Percentiles rank a stretch among this genome's conserved stretches.
phyloP scores from a whole-genome alignment of 371 early-diverging fungal genomes.

The Rhizomucor miehei region DNA sequence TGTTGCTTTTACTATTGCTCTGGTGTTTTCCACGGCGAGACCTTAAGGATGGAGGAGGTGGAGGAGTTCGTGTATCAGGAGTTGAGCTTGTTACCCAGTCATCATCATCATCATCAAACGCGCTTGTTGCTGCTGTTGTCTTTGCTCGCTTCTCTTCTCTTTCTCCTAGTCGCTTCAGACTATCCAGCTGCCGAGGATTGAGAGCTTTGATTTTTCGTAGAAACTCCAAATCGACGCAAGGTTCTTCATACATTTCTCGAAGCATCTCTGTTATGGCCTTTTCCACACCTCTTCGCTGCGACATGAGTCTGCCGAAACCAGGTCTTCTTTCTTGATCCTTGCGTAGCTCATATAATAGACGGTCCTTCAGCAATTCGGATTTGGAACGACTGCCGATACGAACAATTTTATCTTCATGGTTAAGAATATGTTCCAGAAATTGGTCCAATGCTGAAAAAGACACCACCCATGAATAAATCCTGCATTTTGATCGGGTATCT shows the following conservation, averaged over 20 bases:
- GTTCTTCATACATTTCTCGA: conserved; percentile 47
- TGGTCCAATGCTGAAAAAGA: conserved; percentile 67
- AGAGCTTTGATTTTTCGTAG: conserved; percentile 33
- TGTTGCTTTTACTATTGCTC: too few species aligned
- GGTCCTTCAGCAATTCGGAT: conserved; percentile 37
- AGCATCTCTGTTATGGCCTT: conserved; percentile 32
- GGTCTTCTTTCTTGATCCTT: conserved; percentile 20
- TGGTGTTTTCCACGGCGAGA: conserved; percentile 2
- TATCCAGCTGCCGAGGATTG: conserved; percentile 35
- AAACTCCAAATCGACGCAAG: conserved; percentile 46
- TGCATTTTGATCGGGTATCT: too few species aligned
- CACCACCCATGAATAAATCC: too few species aligned
- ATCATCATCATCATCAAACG: conserved; percentile 29
- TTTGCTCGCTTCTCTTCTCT: conserved; percentile 24
- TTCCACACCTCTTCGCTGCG: conserved; percentile 34
- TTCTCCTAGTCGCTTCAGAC: conserved; percentile 31
- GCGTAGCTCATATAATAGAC: conserved; percentile 47
- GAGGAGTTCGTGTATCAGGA: conserved; percentile 1
- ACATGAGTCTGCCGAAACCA: conserved; percentile 29
- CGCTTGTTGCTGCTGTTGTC: conserved; percentile 10
- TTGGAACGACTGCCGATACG: conserved; percentile 65
- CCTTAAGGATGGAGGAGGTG: conserved; percentile 1
- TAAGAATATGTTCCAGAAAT: conserved; percentile 58
- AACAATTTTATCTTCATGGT: conserved; percentile 46
- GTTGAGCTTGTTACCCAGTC: conserved; percentile 32